These are phyloP conservation scores for Ogataea dorogensis DNA, from an alignment of 805 yeast species.

Conservation along the genomic window DNA sequence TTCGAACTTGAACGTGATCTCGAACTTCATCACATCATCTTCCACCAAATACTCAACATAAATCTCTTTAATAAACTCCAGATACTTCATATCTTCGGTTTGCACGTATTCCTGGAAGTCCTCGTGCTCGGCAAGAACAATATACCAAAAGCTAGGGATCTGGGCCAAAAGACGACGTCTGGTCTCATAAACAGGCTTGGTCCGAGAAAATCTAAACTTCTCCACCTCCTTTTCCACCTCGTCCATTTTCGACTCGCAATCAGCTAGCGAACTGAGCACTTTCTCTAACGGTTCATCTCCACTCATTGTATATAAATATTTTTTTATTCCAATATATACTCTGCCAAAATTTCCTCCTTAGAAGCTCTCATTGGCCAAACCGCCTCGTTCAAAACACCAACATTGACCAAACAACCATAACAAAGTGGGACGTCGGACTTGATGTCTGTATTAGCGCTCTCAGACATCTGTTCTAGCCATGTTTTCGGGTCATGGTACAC, in stretches of 20 bases:
- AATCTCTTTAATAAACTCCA: constrained; percentile 66
- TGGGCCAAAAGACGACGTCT: constrained; percentile 52
- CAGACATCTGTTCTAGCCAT: constrained; percentile 70
- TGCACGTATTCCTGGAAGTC: constrained; percentile 80
- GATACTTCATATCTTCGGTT: constrained; percentile 71
- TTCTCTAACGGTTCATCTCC: constrained; percentile 27
- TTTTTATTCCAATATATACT: constrained; percentile 19
- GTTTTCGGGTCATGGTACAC: constrained; percentile 56
- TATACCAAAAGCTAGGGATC: constrained; percentile 84
- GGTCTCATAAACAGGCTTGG: constrained; percentile 55
- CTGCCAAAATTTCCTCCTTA: constrained; percentile 29
- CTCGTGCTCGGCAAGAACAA: constrained; percentile 77
- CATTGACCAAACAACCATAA: constrained; percentile 71
- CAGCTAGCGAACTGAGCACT: constrained; percentile 51
- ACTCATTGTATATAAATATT: neutral
- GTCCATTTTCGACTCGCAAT: constrained; percentile 58
- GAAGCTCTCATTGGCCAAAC: constrained; percentile 32
- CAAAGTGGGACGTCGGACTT: constrained; percentile 45
- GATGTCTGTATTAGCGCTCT: constrained; percentile 19
- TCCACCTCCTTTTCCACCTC: constrained; percentile 61
- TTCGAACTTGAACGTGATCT: constrained; percentile 59
- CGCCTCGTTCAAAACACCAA: constrained; percentile 44
- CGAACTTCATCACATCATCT: constrained; percentile 47
- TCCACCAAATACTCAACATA: constrained; percentile 52
- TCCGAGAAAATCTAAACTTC: constrained; percentile 47